phyloP scores from a whole-genome alignment of 176 grass and related monocot species.

The Cenchrus purpureus region DNA sequence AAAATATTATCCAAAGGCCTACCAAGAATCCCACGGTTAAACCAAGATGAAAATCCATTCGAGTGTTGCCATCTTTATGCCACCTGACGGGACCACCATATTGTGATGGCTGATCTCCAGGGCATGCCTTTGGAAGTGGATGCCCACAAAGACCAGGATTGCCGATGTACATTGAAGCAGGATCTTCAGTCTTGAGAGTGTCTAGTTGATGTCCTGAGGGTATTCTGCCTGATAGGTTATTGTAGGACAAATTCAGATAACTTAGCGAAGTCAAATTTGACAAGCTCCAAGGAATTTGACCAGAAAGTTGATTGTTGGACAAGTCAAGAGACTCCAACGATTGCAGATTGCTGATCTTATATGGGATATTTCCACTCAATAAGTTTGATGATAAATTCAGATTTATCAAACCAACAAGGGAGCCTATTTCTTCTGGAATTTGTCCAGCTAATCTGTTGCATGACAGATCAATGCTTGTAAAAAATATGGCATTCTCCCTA shows the following conservation, averaged over 20 bases:
- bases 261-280: slow-evolving; percentile 16
- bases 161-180: not conserved
- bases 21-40: not conserved
- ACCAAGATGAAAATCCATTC: not conserved
- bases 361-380: not conserved
- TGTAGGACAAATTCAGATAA: not conserved
- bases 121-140: not conserved
- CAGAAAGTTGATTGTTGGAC: not conserved
- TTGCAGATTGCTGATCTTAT: not conserved
- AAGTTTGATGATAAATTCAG: not conserved
- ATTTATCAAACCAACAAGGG: not conserved
- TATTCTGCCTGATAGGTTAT: slow-evolving; percentile 15
- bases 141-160: slow-evolving; percentile 7
- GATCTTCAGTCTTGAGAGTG: not conserved
- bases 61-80: not conserved
- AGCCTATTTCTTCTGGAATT: not conserved
- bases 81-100: not conserved
- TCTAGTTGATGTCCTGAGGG: not conserved
- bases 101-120: not conserved
- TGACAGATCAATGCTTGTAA: slow-evolving; percentile 6
- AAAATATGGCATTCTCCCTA: not conserved
- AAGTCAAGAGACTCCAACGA: not conserved
- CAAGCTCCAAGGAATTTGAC: not conserved
- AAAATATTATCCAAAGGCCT: not conserved
- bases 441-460: not conserved